These are phyloP conservation scores for Trypanosomatidae sp. DNA, from an alignment of 208 protist species.

Conservation along the genomic window DNA sequence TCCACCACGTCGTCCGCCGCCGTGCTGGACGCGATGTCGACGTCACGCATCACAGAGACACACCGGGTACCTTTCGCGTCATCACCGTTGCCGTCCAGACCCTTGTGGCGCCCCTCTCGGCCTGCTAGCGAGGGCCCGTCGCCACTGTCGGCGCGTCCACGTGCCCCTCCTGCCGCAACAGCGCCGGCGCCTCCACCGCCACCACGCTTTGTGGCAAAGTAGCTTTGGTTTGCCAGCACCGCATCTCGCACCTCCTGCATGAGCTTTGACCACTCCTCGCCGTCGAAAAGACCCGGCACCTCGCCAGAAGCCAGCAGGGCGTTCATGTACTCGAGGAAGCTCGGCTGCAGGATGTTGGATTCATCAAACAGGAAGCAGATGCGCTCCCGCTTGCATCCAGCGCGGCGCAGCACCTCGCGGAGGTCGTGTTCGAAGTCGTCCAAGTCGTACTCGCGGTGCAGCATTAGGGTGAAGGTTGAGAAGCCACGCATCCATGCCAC, in stretches of 20 bases:
- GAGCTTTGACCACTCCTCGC: constrained; percentile 96
- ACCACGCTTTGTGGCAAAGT: constrained; percentile 21
- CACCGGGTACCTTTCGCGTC: not conserved
- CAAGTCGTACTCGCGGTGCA: constrained; percentile 96
- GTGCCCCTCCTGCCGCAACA: not conserved
- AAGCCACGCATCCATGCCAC: constrained; percentile 98
- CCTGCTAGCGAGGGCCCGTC: not conserved
- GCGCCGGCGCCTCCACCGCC: not conserved
- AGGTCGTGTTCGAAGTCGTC: constrained; percentile 99
- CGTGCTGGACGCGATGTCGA: constrained; percentile 11
- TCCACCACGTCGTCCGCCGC: constrained; percentile 57
- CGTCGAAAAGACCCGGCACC: constrained; percentile 99
- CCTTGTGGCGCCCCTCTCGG: not conserved
- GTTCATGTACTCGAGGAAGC: constrained; percentile 99
- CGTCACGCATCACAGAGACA: not conserved
- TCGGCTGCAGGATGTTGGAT: constrained; percentile 97
- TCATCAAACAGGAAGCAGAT: constrained; percentile 99
- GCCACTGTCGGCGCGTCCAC: not conserved
- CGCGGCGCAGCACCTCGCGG: constrained; percentile 93
- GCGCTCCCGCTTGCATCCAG: constrained; percentile 96
- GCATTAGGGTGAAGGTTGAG: constrained; percentile 97
- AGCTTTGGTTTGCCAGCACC: constrained; percentile 33
- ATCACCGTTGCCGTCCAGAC: not conserved
- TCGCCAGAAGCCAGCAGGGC: constrained; percentile 98
- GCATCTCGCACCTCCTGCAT: constrained; percentile 90